Evolutionary conservation across 441 rosid species (phyloP).

Genomic region (Croton setiger): DNA sequence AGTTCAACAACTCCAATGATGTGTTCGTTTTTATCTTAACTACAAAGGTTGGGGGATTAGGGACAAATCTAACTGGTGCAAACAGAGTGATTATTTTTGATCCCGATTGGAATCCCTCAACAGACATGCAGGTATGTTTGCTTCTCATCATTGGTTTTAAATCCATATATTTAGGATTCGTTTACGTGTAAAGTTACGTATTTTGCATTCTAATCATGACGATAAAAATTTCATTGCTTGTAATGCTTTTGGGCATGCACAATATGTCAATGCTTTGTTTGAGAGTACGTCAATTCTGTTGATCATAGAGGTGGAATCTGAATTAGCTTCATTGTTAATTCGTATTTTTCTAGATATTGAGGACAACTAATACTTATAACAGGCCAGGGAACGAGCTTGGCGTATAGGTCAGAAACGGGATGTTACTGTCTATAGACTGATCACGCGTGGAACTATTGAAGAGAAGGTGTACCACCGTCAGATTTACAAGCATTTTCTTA

Average conservation of each 20-base stretch:
- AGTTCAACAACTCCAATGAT: constrained; percentile 68
- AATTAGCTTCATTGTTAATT: constrained; percentile 1
- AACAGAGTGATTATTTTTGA: constrained; percentile 94
- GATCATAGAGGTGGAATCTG: neutral
- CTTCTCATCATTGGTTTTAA: constrained; percentile 7
- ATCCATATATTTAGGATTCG: constrained; percentile 9
- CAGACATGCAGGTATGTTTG: constrained; percentile 79
- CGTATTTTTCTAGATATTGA: constrained; percentile 16
- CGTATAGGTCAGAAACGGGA: constrained; percentile 94
- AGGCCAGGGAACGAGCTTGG: constrained; percentile 99
- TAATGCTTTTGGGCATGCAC: neutral
- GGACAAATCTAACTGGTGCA: constrained; percentile 93
- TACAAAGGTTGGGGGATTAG: constrained; percentile 95
- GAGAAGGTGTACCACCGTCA: constrained; percentile 98
- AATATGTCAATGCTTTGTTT: neutral
- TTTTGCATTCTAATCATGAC: constrained; percentile 7
- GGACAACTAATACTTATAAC: constrained; percentile 21
- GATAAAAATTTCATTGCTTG: constrained; percentile 1
- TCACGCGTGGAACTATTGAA: constrained; percentile 92
- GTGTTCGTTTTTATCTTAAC: constrained; percentile 82
- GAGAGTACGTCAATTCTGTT: neutral
- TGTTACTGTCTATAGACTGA: constrained; percentile 86
- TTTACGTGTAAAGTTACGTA: neutral
- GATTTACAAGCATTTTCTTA: constrained; percentile 94
- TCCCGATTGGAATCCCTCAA: constrained; percentile 99